Base-by-base conservation (phyloP, 176 grass and related monocot species). In the Phyllostachys edulis region DNA sequence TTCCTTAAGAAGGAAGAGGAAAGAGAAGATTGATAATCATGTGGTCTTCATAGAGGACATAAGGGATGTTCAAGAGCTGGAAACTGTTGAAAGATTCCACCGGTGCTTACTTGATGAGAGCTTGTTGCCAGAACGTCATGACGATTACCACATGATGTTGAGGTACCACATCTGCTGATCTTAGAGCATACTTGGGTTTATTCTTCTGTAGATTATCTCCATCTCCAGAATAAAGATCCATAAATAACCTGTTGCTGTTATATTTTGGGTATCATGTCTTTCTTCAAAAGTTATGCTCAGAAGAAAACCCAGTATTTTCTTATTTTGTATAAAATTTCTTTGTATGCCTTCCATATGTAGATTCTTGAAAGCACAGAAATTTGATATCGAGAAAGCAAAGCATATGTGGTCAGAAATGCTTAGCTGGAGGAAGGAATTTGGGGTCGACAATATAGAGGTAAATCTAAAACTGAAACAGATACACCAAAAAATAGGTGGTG, bases 341-440 rank as follows among this genome's bases (percentile, higher is more conserved):
- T 3, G 0, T 57, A 37, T 78, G 20, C 3, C 42, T 46, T 77
- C 75, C 23, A 21, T 14, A 27, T 52, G 67, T 85, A 99, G 96
- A 79, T 99, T 99, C 76, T 77, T 99, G 41, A 99, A 99, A 96
- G 93, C 93, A 66, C 87, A 93, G 10, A 99, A 94, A 80, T 94
- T 96, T 71, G 90, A 99, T 88, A 82, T 96, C 18, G 90, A 94
- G 52, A 99, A 92, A 89, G 78, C 96, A 74, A 99, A 99, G 78
- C 80, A 90, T 72, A 99, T 99, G 96, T 99, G 93, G 96, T 83
- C 89, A 62, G 93, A 99, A 87, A 99, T 99, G 96, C 91, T 99
- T 85, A 83, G 84, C 42, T 99, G 96, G 93, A 96, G 96, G 84
- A 90, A 90, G 67, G 93, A 96, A 45, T 96, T 91, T 73, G 96